A percentile compares a stretch with the other conserved stretches of the same genome.
Evolutionary conservation across 805 yeast genomes (phyloP).

Genomic region (Yarrowia deformans): DNA sequence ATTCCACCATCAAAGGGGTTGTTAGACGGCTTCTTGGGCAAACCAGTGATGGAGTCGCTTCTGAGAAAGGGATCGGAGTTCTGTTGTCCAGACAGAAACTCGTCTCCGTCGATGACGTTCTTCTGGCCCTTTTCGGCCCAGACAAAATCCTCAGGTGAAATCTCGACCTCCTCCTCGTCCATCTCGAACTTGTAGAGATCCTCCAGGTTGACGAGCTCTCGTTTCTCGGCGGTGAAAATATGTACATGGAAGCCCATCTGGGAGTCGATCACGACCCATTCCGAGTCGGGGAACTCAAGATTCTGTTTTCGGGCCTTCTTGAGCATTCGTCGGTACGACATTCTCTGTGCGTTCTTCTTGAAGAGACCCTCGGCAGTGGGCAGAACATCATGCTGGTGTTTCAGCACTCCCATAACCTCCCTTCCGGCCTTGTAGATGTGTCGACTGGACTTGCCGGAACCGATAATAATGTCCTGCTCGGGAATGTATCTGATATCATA

Average conservation of each 20-base stretch:
- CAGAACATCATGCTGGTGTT: constrained; percentile 56
- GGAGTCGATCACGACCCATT: constrained; percentile 83
- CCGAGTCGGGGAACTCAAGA: constrained; percentile 55
- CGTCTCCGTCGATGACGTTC: constrained; percentile 20
- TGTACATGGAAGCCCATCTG: constrained; percentile 70
- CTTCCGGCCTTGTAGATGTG: constrained; percentile 77
- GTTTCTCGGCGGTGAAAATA: constrained; percentile 71
- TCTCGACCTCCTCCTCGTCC: constrained; percentile 35
- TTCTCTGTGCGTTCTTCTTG: constrained; percentile 62
- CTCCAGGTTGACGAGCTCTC: constrained; percentile 75
- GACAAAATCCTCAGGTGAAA: constrained; percentile 22
- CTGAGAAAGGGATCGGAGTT: constrained; percentile 20
- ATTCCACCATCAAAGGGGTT: constrained; percentile 29
- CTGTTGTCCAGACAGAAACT: constrained; percentile 23
- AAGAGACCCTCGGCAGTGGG: constrained; percentile 77
- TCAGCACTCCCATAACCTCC: constrained; percentile 64
- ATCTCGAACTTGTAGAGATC: constrained; percentile 50
- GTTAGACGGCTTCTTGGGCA: constrained; percentile 23
- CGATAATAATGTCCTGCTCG: constrained; percentile 61
- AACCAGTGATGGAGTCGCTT: constrained; percentile 7
- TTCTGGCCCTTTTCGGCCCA: constrained; percentile 22
- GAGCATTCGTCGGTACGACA: constrained; percentile 59
- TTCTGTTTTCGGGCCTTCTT: constrained; percentile 60
- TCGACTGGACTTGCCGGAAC: constrained; percentile 77
- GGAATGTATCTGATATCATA: constrained; percentile 53